Percentiles rank a stretch among this genome's conserved stretches.
These are phyloP conservation scores for Colletotrichum sp. DNA, from an alignment of 2,329 filamentous ascomycete species.

Conservation along the genomic window DNA sequence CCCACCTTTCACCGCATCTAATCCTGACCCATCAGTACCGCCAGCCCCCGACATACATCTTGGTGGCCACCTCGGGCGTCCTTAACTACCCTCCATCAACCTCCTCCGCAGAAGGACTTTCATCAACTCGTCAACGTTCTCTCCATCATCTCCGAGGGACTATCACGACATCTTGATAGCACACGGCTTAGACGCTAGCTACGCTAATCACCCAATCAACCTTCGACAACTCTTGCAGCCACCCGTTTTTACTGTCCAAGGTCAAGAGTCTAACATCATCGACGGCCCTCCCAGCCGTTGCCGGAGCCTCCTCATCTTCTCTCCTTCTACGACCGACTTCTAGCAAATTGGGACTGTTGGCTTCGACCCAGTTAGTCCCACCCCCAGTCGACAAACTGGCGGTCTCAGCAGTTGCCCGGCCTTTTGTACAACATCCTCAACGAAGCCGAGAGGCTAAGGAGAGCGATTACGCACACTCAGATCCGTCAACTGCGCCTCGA, in stretches of 20 bases:
- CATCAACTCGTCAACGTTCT: not conserved
- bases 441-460: conserved; percentile 23
- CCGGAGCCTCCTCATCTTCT: not conserved
- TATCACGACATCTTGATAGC: not conserved
- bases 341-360: conserved; percentile 21
- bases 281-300: not conserved
- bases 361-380: conserved; percentile 23
- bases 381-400: conserved; percentile 22
- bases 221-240: not conserved
- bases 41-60: not conserved
- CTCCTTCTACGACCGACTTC: not conserved
- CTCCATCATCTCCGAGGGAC: not conserved
- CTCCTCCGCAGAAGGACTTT: not conserved
- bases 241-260: not conserved
- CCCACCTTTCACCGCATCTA: conserved; percentile 16
- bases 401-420: conserved; percentile 20
- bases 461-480: conserved; percentile 25
- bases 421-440: conserved; percentile 21
- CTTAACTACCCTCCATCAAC: not conserved
- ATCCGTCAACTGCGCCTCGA: not conserved
- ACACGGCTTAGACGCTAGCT: not conserved
- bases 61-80: not conserved
- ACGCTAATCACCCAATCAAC: not conserved
- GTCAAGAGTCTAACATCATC: not conserved
- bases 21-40: conserved; percentile 8